Conservation (phyloP, 1,284 basidiomycete genomes). For the Rhodotorula glutinis region DNA sequence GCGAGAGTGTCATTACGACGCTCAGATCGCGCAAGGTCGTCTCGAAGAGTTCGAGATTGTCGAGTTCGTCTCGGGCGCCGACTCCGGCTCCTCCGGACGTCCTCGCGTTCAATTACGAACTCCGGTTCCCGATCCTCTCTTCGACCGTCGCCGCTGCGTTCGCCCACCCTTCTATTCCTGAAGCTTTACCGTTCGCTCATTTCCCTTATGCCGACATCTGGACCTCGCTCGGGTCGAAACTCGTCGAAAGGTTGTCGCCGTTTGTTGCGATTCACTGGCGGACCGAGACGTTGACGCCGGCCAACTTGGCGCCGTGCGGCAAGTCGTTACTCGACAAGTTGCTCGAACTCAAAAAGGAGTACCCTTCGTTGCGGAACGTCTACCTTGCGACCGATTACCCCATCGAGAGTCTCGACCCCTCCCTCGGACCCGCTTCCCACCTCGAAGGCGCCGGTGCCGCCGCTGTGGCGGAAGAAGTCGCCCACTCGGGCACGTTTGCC, state of each 20-base stretch:
- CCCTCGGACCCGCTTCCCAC: background rate
- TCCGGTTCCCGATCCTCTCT: constrained; percentile 43
- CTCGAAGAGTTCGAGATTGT: constrained; percentile 28
- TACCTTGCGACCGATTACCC: constrained; percentile 47
- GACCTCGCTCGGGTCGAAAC: constrained; percentile 37
- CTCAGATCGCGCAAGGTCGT: constrained; percentile 27
- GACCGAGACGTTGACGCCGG: constrained; percentile 42
- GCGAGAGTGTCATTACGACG: constrained; percentile 41
- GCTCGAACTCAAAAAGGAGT: constrained; percentile 21
- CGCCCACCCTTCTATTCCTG: background rate
- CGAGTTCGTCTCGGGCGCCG: background rate
- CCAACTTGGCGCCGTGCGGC: constrained; percentile 42
- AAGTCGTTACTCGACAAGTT: constrained; percentile 39
- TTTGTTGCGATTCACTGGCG: constrained; percentile 46
- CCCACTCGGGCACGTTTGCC: constrained; percentile 45
- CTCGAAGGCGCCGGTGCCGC: background rate
- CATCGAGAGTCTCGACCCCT: constrained; percentile 37
- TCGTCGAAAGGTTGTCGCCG: constrained; percentile 34
- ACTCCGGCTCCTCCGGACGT: constrained; percentile 38
- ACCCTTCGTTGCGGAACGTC: constrained; percentile 40
- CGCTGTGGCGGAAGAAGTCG: constrained; percentile 10
- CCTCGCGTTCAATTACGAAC: constrained; percentile 46
- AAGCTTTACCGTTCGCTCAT: constrained; percentile 38
- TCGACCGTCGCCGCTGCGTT: constrained; percentile 22
- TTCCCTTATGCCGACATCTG: constrained; percentile 43